Percentiles rank a stretch among this genome's conserved stretches.
Conservation (phyloP, 1,284 basidiomycete species). For the Leccinum griseonigrum region DNA sequence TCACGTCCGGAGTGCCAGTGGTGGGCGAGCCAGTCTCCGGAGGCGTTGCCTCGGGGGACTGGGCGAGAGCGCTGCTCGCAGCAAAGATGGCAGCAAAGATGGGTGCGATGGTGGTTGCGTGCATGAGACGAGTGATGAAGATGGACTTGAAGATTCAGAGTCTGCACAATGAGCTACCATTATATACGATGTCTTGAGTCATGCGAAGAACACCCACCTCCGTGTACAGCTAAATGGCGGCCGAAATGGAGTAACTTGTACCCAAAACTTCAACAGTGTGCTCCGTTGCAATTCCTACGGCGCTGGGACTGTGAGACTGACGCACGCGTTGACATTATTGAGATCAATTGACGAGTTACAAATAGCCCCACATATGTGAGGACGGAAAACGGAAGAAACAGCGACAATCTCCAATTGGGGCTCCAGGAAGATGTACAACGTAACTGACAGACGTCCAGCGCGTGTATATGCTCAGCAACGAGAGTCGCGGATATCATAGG, state of each 20-base stretch:
- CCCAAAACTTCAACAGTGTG: neutral
- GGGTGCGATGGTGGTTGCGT: neutral
- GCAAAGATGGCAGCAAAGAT: neutral
- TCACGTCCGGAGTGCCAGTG: neutral
- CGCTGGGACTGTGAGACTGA: neutral
- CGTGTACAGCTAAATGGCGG: neutral
- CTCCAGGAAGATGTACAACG: neutral
- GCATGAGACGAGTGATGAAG: neutral
- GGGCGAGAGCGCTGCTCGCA: neutral
- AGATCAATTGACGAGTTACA: neutral
- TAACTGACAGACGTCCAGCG: neutral
- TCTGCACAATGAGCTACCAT: neutral
- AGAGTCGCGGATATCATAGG: neutral
- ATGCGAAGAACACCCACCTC: slow-evolving; percentile 1
- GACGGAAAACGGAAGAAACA: neutral
- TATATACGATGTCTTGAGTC: neutral
- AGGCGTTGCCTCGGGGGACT: neutral
- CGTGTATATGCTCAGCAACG: neutral
- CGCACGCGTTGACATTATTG: neutral
- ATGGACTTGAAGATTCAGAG: neutral
- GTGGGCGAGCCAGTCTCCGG: neutral
- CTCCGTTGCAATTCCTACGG: neutral
- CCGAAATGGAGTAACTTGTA: neutral
- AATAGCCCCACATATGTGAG: neutral
- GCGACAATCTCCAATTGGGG: neutral